Conservation (phyloP, 2,329 filamentous ascomycete species). For the Colletotrichum theobromicola region DNA sequence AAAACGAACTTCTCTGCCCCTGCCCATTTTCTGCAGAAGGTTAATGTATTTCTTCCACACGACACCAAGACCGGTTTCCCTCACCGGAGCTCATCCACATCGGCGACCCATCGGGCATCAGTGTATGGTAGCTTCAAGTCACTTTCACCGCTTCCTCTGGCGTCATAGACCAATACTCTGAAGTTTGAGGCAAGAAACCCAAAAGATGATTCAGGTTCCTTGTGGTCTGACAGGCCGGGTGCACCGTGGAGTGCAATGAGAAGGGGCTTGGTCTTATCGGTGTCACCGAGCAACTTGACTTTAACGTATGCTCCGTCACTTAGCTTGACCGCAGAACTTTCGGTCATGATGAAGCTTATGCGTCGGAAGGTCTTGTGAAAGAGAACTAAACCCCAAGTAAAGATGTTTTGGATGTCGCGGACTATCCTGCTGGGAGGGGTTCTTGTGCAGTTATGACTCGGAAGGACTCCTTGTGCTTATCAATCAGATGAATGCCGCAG, state of each 20-base stretch:
- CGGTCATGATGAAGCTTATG: neutral
- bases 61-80: neutral
- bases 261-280: constrained; percentile 22
- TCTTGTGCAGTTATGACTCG: neutral
- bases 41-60: neutral
- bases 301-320: constrained; percentile 26
- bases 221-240: constrained; percentile 26
- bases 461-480: neutral
- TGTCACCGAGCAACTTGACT: constrained; percentile 22
- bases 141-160: constrained; percentile 28
- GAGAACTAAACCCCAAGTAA: neutral
- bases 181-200: constrained; percentile 23
- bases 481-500: neutral
- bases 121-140: constrained; percentile 27
- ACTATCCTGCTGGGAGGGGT: neutral
- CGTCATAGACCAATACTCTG: constrained; percentile 28
- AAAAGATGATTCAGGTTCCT: constrained; percentile 23
- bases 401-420: neutral
- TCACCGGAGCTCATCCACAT: constrained; percentile 30
- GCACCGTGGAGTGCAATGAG: constrained; percentile 28
- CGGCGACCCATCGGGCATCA: constrained; percentile 27
- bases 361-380: neutral
- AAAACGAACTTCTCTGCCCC: constrained; percentile 25
- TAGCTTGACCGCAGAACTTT: neutral
- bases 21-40: constrained; percentile 21